These are phyloP conservation scores for Phlyctochytrium planicorne DNA, from an alignment of 192 early-diverging fungal species.

Conservation along the genomic window DNA sequence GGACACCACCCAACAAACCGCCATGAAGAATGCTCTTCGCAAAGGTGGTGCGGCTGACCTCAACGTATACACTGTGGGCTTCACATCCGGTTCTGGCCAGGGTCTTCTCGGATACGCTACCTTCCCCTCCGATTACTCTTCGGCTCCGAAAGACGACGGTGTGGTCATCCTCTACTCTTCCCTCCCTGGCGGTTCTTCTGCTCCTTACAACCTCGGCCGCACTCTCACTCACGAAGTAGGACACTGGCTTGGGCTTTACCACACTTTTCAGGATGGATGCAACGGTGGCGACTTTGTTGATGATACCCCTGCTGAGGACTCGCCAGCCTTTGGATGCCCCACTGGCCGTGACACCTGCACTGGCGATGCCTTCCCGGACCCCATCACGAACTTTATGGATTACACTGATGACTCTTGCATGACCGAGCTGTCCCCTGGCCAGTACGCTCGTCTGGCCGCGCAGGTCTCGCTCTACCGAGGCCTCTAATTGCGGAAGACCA, in stretches of 20 bases:
- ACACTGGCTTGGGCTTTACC: constrained; percentile 31
- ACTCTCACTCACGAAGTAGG: constrained; percentile 24
- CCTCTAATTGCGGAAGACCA: too few relatives aligned
- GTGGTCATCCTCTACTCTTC: constrained; percentile 27
- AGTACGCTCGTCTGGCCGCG: neutral
- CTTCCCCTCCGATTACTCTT: constrained; percentile 26
- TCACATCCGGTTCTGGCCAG: constrained; percentile 6
- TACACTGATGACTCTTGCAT: constrained; percentile 6
- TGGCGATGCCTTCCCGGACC: constrained; percentile 8
- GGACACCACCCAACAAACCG: neutral
- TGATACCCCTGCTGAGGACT: constrained; percentile 16
- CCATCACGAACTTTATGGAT: constrained; percentile 12
- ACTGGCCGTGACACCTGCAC: constrained; percentile 20
- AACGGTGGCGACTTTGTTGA: constrained; percentile 1
- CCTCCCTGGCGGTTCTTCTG: constrained; percentile 16
- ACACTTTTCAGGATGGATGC: constrained; percentile 26
- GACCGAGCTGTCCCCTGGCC: constrained; percentile 10
- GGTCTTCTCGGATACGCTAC: constrained; percentile 27
- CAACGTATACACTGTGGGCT: constrained; percentile 11
- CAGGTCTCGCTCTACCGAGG: constrained; percentile 3
- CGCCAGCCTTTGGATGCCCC: constrained; percentile 22
- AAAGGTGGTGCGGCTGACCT: neutral
- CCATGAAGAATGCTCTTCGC: neutral
- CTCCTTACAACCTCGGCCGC: constrained; percentile 20
- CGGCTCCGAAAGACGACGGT: constrained; percentile 25